phyloP scores from a whole-genome alignment of 371 early-diverging fungal species.

The Apophysomyces trapeziformis region DNA sequence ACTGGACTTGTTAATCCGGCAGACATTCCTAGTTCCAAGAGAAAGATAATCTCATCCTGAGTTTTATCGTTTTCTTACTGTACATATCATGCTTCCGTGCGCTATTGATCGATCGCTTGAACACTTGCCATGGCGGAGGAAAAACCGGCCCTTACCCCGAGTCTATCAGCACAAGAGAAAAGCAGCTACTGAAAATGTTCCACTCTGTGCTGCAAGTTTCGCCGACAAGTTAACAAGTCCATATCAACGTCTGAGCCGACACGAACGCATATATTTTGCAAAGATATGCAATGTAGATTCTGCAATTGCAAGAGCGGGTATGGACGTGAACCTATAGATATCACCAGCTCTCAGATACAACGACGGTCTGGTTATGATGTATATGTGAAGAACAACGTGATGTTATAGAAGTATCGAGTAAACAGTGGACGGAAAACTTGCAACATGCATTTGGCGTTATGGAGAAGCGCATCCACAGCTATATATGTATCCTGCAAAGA shows the following conservation, averaged over 20 bases:
- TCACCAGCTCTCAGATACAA: constrained; percentile 8
- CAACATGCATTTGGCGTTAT: background rate
- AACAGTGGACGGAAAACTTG: background rate
- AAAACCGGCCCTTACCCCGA: background rate
- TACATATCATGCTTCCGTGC: constrained; percentile 2
- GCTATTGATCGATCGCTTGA: constrained; percentile 9
- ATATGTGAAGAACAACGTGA: background rate
- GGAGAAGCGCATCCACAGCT: background rate
- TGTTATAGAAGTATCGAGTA: background rate
- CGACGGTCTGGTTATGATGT: background rate
- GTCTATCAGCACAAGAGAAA: constrained; percentile 10
- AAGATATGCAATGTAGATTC: background rate
- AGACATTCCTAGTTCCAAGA: too few species aligned
- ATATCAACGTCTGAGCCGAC: background rate
- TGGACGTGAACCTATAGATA: constrained; percentile 2
- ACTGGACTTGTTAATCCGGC: too few species aligned
- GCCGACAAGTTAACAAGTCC: constrained; percentile 6
- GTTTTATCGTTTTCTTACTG: background rate
- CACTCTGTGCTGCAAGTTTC: constrained; percentile 1
- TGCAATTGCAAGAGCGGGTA: background rate
- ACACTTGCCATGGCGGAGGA: background rate
- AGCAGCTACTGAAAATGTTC: constrained; percentile 5
- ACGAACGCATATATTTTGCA: constrained; percentile 10
- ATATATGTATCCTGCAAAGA: background rate
- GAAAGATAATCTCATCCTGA: too few species aligned